Percentiles rank a stretch among this genome's conserved stretches.
These are phyloP conservation scores for Stentor coeruleus DNA, from an alignment of 73 alveolate genomes.

Conservation along the genomic window DNA sequence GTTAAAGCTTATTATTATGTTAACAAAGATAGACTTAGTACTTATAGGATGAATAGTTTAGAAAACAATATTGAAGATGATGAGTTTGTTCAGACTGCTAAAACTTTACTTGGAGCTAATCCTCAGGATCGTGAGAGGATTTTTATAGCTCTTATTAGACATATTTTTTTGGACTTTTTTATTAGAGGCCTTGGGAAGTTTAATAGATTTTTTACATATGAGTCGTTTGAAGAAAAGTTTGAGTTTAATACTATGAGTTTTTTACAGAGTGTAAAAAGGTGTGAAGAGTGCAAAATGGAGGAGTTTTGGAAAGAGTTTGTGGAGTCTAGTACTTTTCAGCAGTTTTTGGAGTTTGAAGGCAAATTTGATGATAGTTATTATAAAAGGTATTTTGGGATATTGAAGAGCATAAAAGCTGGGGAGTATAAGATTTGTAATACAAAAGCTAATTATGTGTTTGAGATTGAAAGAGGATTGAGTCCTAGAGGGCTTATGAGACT, in stretches of 20 bases:
- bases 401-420: not conserved
- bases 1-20: constrained; percentile 22
- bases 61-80: constrained; percentile 1
- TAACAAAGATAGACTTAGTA: not conserved
- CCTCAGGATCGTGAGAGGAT: not conserved
- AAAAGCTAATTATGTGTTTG: not conserved
- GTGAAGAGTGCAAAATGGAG: not conserved
- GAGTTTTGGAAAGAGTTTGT: constrained; percentile 6
- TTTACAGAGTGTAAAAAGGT: not conserved
- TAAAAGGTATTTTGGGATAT: not conserved
- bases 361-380: not conserved
- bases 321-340: not conserved
- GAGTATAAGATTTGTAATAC: not conserved
- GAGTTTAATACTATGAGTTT: not conserved
- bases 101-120: not conserved
- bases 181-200: not conserved
- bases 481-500: not conserved
- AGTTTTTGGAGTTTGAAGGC: not conserved
- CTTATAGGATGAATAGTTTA: constrained; percentile 2
- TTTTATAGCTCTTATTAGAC: not conserved
- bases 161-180: not conserved
- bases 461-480: not conserved
- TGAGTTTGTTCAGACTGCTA: not conserved
- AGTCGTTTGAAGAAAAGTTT: not conserved
- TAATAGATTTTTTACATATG: not conserved